Conservation (phyloP, 768 basidiomycete species). For the Mycena venus region DNA sequence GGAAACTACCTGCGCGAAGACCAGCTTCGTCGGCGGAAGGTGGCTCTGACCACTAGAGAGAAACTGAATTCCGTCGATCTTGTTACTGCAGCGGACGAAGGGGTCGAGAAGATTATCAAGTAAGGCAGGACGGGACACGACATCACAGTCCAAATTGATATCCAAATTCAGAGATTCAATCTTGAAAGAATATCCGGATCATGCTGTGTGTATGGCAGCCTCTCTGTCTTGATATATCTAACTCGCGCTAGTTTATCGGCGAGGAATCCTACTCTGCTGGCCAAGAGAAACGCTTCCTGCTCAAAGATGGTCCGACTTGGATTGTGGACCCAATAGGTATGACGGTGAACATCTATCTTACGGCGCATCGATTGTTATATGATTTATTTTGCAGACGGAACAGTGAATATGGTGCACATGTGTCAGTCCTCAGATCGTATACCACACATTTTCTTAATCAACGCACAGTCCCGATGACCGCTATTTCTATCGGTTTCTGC, state of each 20-base stretch:
- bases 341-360: constrained; percentile 18
- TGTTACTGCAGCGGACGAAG: constrained; percentile 39
- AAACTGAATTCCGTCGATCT: constrained; percentile 43
- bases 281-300: constrained; percentile 39
- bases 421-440: constrained; percentile 26
- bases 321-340: constrained; percentile 42
- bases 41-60: constrained; percentile 31
- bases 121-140: neutral
- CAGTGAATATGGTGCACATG: constrained; percentile 44
- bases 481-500: constrained; percentile 41
- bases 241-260: constrained; percentile 37
- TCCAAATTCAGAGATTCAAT: constrained; percentile 23
- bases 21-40: constrained; percentile 36
- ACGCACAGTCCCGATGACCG: constrained; percentile 39
- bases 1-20: constrained; percentile 36
- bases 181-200: constrained; percentile 31
- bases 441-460: neutral
- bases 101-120: constrained; percentile 40
- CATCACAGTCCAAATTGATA: neutral
- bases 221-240: neutral
- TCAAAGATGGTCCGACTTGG: constrained; percentile 41
- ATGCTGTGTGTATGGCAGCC: constrained; percentile 25
- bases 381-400: constrained; percentile 28
- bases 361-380: neutral
- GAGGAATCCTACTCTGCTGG: constrained; percentile 43